Evolutionary conservation across 2,329 filamentous ascomycete species (phyloP).

Genomic region (Aspergillus udagawae): DNA sequence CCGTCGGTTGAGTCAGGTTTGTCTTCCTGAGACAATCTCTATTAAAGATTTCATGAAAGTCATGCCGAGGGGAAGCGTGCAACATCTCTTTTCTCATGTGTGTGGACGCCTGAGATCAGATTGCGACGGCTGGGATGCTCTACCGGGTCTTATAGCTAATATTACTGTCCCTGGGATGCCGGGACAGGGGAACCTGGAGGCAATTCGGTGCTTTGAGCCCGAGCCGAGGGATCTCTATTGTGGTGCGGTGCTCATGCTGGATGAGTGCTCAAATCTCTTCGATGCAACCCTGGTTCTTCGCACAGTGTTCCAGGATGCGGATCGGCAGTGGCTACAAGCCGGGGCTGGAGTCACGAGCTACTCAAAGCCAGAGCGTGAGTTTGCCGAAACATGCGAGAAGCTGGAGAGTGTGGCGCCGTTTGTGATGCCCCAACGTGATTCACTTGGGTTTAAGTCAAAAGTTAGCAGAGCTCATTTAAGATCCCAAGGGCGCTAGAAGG

Average conservation of each 20-base stretch:
- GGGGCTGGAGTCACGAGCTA: conserved; percentile 12
- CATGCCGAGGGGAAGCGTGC: conserved; percentile 8
- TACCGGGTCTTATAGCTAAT: conserved; percentile 8
- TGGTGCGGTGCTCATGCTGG: conserved; percentile 11
- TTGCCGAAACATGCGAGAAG: conserved; percentile 14
- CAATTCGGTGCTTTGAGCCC: conserved; percentile 9
- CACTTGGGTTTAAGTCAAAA: too few relatives aligned
- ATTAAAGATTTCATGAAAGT: conserved; percentile 15
- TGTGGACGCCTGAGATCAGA: conserved; percentile 4
- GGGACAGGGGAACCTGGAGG: conserved; percentile 5
- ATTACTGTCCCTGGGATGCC: conserved; percentile 16
- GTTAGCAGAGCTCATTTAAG: too few relatives aligned
- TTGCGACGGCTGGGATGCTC: conserved; percentile 11
- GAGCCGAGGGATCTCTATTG: conserved; percentile 13
- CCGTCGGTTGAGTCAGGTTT: conserved; percentile 6
- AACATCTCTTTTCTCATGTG: conserved; percentile 12
- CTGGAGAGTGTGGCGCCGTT: conserved; percentile 12
- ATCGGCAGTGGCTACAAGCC: conserved; percentile 12
- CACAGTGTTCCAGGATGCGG: conserved; percentile 10
- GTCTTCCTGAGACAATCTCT: neutral
- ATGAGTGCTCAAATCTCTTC: conserved; percentile 2
- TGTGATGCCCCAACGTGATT: neutral
- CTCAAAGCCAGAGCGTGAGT: conserved; percentile 10
- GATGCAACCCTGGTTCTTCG: conserved; percentile 15
- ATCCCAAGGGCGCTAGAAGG: too few relatives aligned